Evolutionary conservation across 495 filamentous ascomycete genomes (phyloP), one percentile per base, ranked within the genome.

Genomic region (Aspergillus wentii): DNA sequence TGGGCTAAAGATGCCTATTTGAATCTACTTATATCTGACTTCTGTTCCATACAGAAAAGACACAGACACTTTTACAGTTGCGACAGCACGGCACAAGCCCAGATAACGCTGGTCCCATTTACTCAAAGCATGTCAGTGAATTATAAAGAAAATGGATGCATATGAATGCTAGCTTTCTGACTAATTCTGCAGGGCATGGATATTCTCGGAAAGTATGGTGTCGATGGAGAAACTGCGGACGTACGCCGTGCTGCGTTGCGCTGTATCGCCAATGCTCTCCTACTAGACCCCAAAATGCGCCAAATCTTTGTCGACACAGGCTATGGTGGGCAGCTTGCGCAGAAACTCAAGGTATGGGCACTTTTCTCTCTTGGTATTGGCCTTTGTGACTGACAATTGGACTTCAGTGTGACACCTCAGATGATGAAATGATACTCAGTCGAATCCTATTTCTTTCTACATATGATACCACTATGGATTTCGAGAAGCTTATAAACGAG

Each of bases 381-480:
- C 10, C 30, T 17, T 40, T 8, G 31, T 43, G 26, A 31, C 46
- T 49, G 44, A 61, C 17, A 34, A 6, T 4, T 5, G 27, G n/a
- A 23, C 37, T 28, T 8, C 32, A 78, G 76, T 81, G 69, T 46
- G 82, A 90, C 55, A 83, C 71, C 48, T 70, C 72, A 11, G 89
- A 97, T 33, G 85, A 98, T 50, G 90, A 98, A 56, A 94, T 98
- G 63, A 67, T 96, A 0, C 65, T 78, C 22, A 84, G 83, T 28
- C 76, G 92, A 21, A 82, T 98, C 15, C 62, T 97, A 7, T 88
- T 97, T 43, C 67, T 96, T 2, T 76, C 82, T 9, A 97, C 92
- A 0, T 97, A 96, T 49, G 75, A 79, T 19, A 89, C 88, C 4
- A 77, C 73, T 4, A 51, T 85, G 33, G 68, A 88, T 45, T 80